Percentiles rank a stretch among this genome's conserved stretches.
Evolutionary conservation across 1,139 yeast genomes (phyloP).

Genomic region (Yamadazyma sp.): DNA sequence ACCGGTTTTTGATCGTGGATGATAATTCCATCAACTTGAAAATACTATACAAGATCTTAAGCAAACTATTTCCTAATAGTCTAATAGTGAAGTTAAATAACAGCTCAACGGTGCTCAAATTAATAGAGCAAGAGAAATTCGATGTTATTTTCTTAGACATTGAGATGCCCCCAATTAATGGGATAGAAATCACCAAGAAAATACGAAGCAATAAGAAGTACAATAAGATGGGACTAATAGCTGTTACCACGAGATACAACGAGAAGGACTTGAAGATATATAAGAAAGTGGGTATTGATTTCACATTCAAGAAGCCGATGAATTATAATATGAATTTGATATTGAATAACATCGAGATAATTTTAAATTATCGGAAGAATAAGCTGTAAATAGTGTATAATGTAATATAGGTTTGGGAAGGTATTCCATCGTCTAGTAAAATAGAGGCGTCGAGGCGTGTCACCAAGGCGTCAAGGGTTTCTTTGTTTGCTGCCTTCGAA

Average conservation of each 20-base stretch:
- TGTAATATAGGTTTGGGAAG: conserved; percentile 3
- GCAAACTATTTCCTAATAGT: conserved; percentile 37
- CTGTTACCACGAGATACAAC: conserved; percentile 40
- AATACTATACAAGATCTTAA: conserved; percentile 33
- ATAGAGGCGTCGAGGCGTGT: no score
- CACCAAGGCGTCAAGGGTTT: no score
- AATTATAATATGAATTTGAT: conserved; percentile 21
- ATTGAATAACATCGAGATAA: conserved; percentile 17
- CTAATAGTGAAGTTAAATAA: conserved; percentile 29
- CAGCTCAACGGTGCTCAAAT: conserved; percentile 28
- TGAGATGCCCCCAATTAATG: conserved; percentile 48
- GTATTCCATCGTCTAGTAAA: no score
- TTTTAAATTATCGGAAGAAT: conserved; percentile 16
- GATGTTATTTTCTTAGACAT: conserved; percentile 45
- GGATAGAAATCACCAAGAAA: conserved; percentile 36
- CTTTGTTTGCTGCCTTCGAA: no score
- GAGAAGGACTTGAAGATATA: conserved; percentile 30
- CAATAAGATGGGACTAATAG: conserved; percentile 34
- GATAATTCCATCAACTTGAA: conserved; percentile 44
- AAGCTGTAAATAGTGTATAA: conserved; percentile 8
- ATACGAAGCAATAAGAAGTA: conserved; percentile 23
- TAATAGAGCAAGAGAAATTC: conserved; percentile 21
- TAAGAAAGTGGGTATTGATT: conserved; percentile 38
- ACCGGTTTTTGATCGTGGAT: conserved; percentile 40
- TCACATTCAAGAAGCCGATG: conserved; percentile 44